Evolutionary conservation across 73 alveolate genomes (phyloP).

Genomic region (Paramecium octaurelia): DNA sequence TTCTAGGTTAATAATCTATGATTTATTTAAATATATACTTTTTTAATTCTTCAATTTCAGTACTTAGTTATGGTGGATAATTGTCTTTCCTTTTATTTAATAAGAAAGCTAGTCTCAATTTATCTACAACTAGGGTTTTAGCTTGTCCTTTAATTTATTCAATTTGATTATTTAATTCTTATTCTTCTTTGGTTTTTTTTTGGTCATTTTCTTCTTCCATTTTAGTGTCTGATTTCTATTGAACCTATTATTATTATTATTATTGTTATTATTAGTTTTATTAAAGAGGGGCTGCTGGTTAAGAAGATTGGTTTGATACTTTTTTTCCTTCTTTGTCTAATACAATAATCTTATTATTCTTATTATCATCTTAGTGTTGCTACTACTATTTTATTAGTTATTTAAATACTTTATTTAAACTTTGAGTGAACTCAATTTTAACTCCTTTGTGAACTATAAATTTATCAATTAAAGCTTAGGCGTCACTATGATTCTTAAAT

Average conservation of each 20-base stretch:
- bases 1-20: neutral
- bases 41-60: constrained; percentile 25
- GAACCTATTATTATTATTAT: neutral
- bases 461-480: constrained; percentile 17
- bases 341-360: neutral
- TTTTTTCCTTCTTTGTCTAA: constrained; percentile 1
- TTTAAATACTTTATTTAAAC: neutral
- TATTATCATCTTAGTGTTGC: neutral
- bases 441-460: constrained; percentile 43
- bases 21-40: neutral
- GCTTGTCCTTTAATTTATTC: neutral
- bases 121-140: neutral
- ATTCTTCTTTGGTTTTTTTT: constrained; percentile 5
- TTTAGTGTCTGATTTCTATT: neutral
- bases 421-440: neutral
- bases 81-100: neutral
- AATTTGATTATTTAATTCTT: neutral
- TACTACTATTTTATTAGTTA: neutral
- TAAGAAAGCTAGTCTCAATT: neutral
- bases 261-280: neutral
- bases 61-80: neutral
- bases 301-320: neutral
- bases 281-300: neutral
- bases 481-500: neutral
- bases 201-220: neutral